Evolutionary conservation across 768 basidiomycete genomes (phyloP).

Genomic region (Tylopilus plumbeoviolaceoides): DNA sequence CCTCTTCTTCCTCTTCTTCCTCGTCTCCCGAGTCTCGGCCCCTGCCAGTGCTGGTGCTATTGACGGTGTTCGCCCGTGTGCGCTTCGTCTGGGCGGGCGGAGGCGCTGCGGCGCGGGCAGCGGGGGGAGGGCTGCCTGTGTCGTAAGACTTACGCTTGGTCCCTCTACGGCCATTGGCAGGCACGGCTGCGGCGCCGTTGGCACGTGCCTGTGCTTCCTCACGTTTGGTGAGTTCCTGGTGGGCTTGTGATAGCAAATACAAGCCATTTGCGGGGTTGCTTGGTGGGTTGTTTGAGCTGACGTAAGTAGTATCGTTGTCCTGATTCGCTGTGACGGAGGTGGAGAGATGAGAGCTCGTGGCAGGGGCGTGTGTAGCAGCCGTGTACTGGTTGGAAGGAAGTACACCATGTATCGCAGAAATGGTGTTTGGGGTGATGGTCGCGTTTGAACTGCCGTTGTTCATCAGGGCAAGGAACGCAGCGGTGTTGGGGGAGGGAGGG

Average conservation of each 20-base stretch:
- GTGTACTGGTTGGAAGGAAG: constrained; percentile 37
- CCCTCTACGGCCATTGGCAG: constrained; percentile 41
- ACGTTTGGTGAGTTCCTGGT: constrained; percentile 94
- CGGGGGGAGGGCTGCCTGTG: constrained; percentile 34
- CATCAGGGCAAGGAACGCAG: constrained; percentile 91
- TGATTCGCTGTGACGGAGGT: constrained; percentile 34
- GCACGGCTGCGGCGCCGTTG: constrained; percentile 33
- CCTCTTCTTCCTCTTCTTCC: constrained; percentile 38
- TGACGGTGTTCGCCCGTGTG: constrained; percentile 35
- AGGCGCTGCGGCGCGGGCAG: constrained; percentile 24
- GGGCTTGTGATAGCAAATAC: constrained; percentile 90
- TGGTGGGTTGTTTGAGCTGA: constrained; percentile 54
- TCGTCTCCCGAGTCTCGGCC: constrained; percentile 37
- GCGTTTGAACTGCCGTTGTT: constrained; percentile 48
- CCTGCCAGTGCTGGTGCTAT: constrained; percentile 26
- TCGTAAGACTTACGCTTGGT: constrained; percentile 71
- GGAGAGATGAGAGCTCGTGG: constrained; percentile 34
- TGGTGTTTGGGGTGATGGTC: constrained; percentile 59
- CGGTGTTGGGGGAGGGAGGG: constrained; percentile 81
- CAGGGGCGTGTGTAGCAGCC: constrained; percentile 30
- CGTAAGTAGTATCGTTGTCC: constrained; percentile 32
- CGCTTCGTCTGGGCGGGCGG: constrained; percentile 31
- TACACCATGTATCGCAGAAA: constrained; percentile 66
- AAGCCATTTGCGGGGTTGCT: constrained; percentile 84
- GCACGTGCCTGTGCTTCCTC: constrained; percentile 77